These are phyloP conservation scores for Rhizopogon roseolus DNA, from an alignment of 768 basidiomycete species.

Conservation along the genomic window DNA sequence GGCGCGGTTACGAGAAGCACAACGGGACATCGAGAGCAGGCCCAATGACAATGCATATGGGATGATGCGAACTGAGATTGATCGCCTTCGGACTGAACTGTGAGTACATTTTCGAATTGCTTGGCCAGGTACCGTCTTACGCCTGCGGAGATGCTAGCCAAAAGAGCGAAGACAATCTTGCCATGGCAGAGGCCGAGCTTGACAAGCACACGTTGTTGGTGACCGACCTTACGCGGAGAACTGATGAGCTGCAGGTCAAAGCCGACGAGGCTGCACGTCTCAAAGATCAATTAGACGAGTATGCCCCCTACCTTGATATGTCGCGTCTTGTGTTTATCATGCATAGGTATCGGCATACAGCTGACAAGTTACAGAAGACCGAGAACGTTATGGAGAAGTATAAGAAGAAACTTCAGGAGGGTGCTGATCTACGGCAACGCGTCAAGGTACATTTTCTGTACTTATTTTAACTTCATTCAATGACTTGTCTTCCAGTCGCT, in stretches of 20 bases:
- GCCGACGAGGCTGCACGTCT: constrained; percentile 77
- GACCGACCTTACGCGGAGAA: constrained; percentile 69
- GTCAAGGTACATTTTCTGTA: constrained; percentile 55
- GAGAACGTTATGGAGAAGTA: constrained; percentile 99
- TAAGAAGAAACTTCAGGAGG: constrained; percentile 96
- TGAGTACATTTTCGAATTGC: constrained; percentile 39
- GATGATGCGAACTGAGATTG: constrained; percentile 77
- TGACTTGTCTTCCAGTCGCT: constrained; percentile 48
- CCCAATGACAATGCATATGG: constrained; percentile 71
- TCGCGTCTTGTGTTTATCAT: neutral
- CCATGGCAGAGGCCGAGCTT: constrained; percentile 74
- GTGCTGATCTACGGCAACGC: constrained; percentile 81
- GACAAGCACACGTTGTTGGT: constrained; percentile 71
- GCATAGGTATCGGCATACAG: constrained; percentile 81
- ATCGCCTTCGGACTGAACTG: constrained; percentile 78
- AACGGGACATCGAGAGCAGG: constrained; percentile 53
- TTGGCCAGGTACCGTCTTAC: constrained; percentile 16
- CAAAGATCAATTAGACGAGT: constrained; percentile 97
- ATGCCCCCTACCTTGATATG: constrained; percentile 1
- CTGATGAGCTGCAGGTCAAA: constrained; percentile 73
- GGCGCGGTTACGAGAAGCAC: constrained; percentile 53
- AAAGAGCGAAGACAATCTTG: constrained; percentile 91
- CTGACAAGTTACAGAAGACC: constrained; percentile 87
- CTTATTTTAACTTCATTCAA: neutral
- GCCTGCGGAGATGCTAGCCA: constrained; percentile 50